Evolutionary conservation across 129 eudicot genomes (phyloP).

Genomic region (Centaurea solstitialis): DNA sequence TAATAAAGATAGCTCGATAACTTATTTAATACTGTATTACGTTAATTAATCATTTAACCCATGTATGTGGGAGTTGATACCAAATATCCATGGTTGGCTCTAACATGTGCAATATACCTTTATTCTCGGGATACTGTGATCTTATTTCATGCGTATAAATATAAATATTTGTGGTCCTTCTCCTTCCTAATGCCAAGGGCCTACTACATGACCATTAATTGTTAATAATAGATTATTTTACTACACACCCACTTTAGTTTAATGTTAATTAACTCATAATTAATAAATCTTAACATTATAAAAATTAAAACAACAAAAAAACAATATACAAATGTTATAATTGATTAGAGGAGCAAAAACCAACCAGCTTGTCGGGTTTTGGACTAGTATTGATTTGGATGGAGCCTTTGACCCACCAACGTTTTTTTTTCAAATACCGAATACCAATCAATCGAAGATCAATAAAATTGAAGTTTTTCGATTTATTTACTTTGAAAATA

Average conservation of each 20-base stretch:
- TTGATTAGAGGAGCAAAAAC: background rate
- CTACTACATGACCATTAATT: background rate
- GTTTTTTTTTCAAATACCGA: background rate
- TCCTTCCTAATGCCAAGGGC: background rate
- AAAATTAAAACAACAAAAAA: background rate
- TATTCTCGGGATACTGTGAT: conserved; percentile 19
- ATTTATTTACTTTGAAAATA: background rate
- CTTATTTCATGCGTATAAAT: background rate
- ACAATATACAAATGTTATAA: background rate
- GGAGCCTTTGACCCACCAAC: background rate
- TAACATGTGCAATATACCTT: conserved; percentile 14
- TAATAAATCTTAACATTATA: background rate
- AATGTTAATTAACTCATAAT: background rate
- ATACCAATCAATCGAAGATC: background rate
- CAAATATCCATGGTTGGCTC: background rate
- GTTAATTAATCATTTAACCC: background rate
- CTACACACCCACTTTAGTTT: background rate
- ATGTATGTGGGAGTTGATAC: background rate
- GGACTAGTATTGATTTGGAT: background rate
- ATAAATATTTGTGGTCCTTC: conserved; percentile 7
- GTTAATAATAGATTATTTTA: conserved; percentile 7
- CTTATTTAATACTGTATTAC: background rate
- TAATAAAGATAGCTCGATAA: no score
- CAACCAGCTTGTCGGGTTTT: background rate
- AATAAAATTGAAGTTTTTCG: no score